Conservation (phyloP, 305 asterid genomes). For the Fraxinus nigra region DNA sequence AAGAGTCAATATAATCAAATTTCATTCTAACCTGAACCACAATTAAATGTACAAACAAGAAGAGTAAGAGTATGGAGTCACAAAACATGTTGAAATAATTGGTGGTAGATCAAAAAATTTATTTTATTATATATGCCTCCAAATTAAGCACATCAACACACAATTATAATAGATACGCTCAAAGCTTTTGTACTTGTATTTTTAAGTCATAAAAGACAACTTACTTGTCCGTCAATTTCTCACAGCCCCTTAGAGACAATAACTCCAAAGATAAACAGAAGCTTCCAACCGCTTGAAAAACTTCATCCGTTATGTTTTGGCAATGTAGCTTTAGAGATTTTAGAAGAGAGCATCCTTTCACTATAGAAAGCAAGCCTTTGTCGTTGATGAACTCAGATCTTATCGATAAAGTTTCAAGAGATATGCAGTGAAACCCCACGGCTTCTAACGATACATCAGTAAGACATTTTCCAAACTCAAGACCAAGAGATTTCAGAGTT, state of each 20-base stretch:
- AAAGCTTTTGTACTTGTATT: neutral
- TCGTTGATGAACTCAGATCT: neutral
- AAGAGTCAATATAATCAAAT: neutral
- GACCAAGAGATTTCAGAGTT: neutral
- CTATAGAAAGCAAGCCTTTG: neutral
- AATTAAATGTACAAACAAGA: neutral
- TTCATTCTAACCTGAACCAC: neutral
- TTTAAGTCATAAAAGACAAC: neutral
- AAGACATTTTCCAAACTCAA: neutral
- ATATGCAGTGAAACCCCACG: neutral
- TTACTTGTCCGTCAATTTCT: neutral
- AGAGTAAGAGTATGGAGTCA: neutral
- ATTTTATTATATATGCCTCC: neutral
- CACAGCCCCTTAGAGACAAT: neutral
- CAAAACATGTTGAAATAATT: neutral
- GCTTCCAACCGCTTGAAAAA: neutral
- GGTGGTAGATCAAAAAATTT: neutral
- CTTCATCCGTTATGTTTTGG: neutral
- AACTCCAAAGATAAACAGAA: neutral
- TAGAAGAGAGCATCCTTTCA: neutral
- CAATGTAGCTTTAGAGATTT: neutral
- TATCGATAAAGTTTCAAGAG: neutral
- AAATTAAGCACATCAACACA: neutral
- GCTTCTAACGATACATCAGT: neutral
- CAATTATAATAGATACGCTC: neutral